These are phyloP conservation scores for Cutaneotrichosporon cyanovorans DNA, from an alignment of 1,284 basidiomycete genomes.

Conservation along the genomic window DNA sequence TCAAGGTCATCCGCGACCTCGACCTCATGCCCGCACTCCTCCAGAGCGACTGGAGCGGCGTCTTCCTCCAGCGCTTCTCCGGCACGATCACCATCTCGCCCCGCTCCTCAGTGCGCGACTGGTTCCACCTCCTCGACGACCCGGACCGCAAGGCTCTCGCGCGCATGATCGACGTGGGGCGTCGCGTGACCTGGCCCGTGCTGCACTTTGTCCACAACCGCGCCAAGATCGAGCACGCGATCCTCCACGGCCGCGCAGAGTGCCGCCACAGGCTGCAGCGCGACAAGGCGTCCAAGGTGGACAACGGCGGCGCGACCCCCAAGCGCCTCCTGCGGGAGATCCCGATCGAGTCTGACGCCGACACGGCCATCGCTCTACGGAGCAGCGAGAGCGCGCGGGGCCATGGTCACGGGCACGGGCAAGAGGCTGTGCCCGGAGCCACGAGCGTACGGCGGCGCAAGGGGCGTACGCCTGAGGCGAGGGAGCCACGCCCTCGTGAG, in stretches of 20 bases:
- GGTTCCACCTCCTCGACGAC: conserved; percentile 75
- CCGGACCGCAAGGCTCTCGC: conserved; percentile 69
- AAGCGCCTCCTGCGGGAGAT: conserved; percentile 8
- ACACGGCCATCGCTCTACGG: conserved; percentile 41
- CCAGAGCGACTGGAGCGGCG: conserved; percentile 86
- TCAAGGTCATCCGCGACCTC: conserved; percentile 87
- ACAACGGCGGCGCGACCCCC: background rate
- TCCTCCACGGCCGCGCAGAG: conserved; percentile 68
- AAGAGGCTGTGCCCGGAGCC: background rate
- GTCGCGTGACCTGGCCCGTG: conserved; percentile 92
- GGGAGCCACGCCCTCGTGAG: background rate
- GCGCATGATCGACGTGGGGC: conserved; percentile 75
- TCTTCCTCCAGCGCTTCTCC: conserved; percentile 66
- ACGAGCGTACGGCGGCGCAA: background rate
- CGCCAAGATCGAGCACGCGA: conserved; percentile 56
- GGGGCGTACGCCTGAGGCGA: background rate
- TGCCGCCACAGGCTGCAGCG: conserved; percentile 53
- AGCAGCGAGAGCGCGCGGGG: conserved; percentile 11
- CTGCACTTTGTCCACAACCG: conserved; percentile 89
- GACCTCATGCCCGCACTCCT: conserved; percentile 79
- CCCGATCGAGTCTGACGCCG: conserved; percentile 46
- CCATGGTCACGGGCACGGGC: conserved; percentile 1
- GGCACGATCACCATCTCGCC: conserved; percentile 65
- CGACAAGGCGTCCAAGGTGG: conserved; percentile 32
- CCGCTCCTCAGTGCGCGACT: conserved; percentile 70